Conservation (phyloP, 257 asterid genomes). For the Solanum tarijense region DNA sequence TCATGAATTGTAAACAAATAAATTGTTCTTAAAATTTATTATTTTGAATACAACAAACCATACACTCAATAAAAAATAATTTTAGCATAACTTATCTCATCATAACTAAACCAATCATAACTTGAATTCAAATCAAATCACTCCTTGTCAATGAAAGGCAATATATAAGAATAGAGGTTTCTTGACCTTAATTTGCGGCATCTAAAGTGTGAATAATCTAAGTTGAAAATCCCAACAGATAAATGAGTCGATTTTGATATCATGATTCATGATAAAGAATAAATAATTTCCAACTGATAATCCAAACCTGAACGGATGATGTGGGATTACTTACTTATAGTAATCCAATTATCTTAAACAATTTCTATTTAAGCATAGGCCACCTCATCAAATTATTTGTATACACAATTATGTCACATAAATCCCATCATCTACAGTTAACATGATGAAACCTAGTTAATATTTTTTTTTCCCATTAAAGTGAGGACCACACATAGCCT, state of each 20-base stretch:
- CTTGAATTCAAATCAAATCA: no score
- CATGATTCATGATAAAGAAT: no score
- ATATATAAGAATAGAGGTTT: neutral
- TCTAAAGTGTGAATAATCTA: neutral
- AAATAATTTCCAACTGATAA: neutral
- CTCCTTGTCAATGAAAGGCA: neutral
- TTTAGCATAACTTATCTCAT: no score
- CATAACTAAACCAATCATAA: no score
- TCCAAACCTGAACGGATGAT: neutral
- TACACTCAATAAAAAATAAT: no score
- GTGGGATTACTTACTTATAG: neutral
- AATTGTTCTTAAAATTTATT: no score
- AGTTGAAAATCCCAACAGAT: neutral
- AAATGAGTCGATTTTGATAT: neutral
- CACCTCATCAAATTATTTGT: neutral
- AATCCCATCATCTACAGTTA: slow-evolving; percentile 8
- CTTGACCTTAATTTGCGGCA: neutral
- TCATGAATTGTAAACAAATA: no score
- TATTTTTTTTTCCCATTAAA: neutral
- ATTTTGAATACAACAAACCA: no score
- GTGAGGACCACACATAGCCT: neutral
- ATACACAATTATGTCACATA: neutral
- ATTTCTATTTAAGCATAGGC: neutral
- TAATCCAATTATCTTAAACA: neutral
- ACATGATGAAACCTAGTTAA: neutral